Conservation (phyloP, 2,329 filamentous ascomycete genomes). For the Amylocarpus encephaloides region DNA sequence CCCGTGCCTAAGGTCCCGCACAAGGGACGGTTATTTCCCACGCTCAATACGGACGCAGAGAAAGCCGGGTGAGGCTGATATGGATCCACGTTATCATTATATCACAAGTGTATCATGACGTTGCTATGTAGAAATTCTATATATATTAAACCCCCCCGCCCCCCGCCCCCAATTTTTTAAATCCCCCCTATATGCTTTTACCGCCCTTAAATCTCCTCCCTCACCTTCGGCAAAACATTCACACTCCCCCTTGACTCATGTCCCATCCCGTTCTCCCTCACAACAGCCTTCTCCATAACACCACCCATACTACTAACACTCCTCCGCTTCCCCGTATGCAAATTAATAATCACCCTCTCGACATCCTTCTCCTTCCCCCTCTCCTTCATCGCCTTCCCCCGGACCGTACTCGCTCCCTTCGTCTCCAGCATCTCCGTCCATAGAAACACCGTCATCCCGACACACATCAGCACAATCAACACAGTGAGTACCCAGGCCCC, state of each 20-base stretch:
- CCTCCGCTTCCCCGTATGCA: neutral
- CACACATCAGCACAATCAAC: neutral
- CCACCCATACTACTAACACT: neutral
- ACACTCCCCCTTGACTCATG: neutral
- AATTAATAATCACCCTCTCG: neutral
- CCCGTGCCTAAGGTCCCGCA: too few relatives aligned
- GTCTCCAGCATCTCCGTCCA: neutral
- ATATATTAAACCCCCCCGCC: too few relatives aligned
- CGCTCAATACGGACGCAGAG: too few relatives aligned
- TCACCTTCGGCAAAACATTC: neutral
- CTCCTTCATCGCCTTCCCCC: neutral
- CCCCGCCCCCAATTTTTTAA: too few relatives aligned
- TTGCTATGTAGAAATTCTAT: too few relatives aligned
- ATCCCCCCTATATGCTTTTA: too few relatives aligned
- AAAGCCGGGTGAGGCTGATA: too few relatives aligned
- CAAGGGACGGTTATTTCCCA: too few relatives aligned
- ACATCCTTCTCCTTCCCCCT: neutral
- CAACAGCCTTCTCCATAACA: neutral
- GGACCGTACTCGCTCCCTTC: neutral
- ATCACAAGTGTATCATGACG: too few relatives aligned
- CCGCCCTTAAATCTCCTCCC: neutral
- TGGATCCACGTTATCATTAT: too few relatives aligned
- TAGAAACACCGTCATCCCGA: neutral
- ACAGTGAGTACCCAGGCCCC: slow-evolving; percentile 62
- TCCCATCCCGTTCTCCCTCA: neutral